A percentile compares a stretch with the other conserved stretches of the same genome.
phyloP scores from a whole-genome alignment of 106 monocot genomes.

The Cymbidium sinense region DNA sequence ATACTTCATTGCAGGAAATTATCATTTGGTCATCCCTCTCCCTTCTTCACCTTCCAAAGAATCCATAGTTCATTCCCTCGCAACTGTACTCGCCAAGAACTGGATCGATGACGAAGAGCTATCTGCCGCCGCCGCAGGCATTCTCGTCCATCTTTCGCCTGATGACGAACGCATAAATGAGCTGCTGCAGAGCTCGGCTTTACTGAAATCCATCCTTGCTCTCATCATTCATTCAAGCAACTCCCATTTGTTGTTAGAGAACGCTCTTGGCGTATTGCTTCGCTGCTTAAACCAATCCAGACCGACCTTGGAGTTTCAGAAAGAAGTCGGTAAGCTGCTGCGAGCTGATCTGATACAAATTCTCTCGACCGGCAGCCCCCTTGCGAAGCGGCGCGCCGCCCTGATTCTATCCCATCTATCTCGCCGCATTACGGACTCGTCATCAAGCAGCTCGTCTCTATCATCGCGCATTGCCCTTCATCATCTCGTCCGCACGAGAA shows the following conservation, averaged over 20 bases:
- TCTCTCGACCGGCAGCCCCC: conserved; percentile 14
- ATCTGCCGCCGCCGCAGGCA: conserved; percentile 8
- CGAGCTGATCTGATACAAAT: conserved; percentile 8
- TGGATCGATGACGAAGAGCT: conserved; percentile 1
- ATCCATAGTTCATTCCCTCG: not conserved
- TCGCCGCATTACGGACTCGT: not conserved
- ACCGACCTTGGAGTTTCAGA: conserved; percentile 4
- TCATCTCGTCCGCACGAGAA: not conserved
- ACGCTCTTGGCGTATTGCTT: conserved; percentile 5
- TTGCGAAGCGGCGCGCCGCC: conserved; percentile 7
- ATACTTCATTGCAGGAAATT: not conserved
- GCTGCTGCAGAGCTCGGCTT: not conserved
- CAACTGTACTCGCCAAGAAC: not conserved
- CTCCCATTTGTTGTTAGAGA: not conserved
- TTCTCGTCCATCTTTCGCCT: conserved; percentile 3
- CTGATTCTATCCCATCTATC: conserved; percentile 7
- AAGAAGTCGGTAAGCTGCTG: not conserved
- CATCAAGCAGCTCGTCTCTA: not conserved
- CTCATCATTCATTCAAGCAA: not conserved
- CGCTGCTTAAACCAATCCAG: not conserved
- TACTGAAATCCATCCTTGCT: conserved; percentile 8
- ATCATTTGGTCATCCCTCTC: conserved; percentile 10
- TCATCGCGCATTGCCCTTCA: no score
- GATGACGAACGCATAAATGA: conserved; percentile 5
- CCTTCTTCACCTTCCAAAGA: conserved; percentile 1